Base-by-base conservation (phyloP, 2,329 filamentous ascomycete genomes). In the Colletotrichum liriopes region DNA sequence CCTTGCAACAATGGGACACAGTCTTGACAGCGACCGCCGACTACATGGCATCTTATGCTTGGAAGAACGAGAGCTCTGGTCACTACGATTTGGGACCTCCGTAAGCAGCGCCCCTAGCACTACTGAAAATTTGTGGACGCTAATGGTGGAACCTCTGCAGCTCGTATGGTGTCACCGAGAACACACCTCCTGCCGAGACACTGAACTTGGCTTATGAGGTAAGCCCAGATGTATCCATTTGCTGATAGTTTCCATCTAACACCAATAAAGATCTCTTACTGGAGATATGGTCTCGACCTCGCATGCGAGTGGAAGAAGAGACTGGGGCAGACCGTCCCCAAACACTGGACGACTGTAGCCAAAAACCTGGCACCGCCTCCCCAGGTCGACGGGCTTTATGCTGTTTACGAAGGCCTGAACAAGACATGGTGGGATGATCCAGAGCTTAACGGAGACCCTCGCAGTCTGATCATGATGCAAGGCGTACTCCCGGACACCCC, bases 21-120 rank as follows among this genome's bases (percentile, higher is more conserved):
- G 78, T 91, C 8, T 73, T 91, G 2, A 84, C 82, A 1, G 82
- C 83, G 0, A 83, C 86, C 0, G 89, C 89, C 1, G 86, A 90
- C 72, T 91, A 89, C 76, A 91, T 91, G 89, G 86, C 83, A 1
- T 87, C 84, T 6, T 91, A 86, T 73, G 88, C 88, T 0, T 91
- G 84, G 79, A 86, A 81, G 74, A 91, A 91, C 75, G 73, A 79
- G 3, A 84, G 84, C 0, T 89, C 87, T 0, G 79, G 82, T 3
- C 78, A 85, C 18, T 91, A 89, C 74, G 89, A 86, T 45, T 78
- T 86, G 2, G 84, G 85, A 0, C 83, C 84, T 9, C 85, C 85
- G 32, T 85, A 72, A 65, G 77, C 2, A 6, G 12, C 2, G 1
- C 2, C 3, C 0, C n/a, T 12, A 5, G 26, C 14, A 29, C 26